Percentiles rank a stretch among this genome's conserved stretches.
Evolutionary conservation across 345 rosid species (phyloP).

Genomic region (Noccaea bulbosa): DNA sequence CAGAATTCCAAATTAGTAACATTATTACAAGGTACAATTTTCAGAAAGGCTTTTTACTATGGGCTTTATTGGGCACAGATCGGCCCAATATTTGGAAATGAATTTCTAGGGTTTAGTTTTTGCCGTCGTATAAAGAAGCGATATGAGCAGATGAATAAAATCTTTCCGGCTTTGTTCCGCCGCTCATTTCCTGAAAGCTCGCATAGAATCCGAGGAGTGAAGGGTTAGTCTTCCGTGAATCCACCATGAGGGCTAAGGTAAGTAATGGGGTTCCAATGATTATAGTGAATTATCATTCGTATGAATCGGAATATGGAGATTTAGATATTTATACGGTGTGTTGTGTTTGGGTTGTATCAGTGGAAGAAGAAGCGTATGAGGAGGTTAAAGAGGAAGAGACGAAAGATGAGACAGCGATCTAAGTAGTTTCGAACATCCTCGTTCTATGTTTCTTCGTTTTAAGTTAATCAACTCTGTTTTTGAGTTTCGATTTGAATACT

Average conservation of each 20-base stretch:
- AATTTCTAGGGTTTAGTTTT: slow-evolving; percentile 44
- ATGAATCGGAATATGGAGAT: not conserved
- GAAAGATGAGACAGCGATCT: slow-evolving; percentile 99
- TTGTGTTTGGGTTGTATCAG: slow-evolving; percentile 44
- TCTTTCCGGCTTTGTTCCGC: slow-evolving; percentile 4
- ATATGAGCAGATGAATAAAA: not conserved
- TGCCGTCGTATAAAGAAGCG: slow-evolving; percentile 24
- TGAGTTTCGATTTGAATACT: slow-evolving; percentile 25
- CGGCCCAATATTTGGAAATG: slow-evolving; percentile 18
- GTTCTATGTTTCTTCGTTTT: slow-evolving; percentile 3
- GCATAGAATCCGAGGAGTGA: slow-evolving; percentile 36
- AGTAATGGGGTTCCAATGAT: not conserved
- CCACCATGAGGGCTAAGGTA: slow-evolving; percentile 90
- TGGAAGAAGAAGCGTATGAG: slow-evolving; percentile 99
- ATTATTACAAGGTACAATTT: not conserved
- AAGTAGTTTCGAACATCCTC: slow-evolving; percentile 53
- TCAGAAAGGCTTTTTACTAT: not conserved
- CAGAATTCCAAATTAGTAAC: too few relatives aligned
- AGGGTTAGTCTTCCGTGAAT: slow-evolving; percentile 5
- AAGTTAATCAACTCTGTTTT: not conserved
- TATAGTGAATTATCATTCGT: not conserved
- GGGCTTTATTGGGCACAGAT: slow-evolving; percentile 17
- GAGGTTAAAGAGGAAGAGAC: slow-evolving; percentile 96
- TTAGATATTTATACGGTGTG: slow-evolving; percentile 1
- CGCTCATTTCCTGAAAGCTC: not conserved